phyloP scores from a whole-genome alignment of 169 alveolate genomes.

The Plasmodium fragile region DNA sequence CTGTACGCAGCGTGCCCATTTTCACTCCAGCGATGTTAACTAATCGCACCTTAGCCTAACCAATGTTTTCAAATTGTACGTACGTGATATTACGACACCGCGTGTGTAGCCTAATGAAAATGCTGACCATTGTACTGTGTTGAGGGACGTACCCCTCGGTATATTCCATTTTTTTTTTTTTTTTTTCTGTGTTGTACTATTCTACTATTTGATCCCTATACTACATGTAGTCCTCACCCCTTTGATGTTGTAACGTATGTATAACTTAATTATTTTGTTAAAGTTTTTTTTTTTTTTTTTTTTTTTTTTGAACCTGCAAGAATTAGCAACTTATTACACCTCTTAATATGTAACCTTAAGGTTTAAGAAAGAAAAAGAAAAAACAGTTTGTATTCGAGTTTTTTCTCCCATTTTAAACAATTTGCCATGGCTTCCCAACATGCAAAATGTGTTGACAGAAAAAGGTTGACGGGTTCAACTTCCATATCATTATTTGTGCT shows the following conservation, averaged over 20 bases:
- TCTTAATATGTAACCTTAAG: not conserved
- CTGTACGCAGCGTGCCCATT: not conserved
- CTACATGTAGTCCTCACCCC: not conserved
- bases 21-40: not conserved
- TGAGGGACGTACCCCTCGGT: not conserved
- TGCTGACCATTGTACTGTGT: not conserved
- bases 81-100: not conserved
- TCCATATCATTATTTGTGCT: not conserved
- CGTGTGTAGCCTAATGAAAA: not conserved
- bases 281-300: constrained; percentile 1
- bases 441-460: not conserved
- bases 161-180: not conserved
- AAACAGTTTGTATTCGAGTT: not conserved
- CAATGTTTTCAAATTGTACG: not conserved
- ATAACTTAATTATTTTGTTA: not conserved
- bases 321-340: not conserved
- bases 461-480: not conserved
- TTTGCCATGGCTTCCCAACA: not conserved
- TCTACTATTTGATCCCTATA: not conserved
- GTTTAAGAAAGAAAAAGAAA: not conserved
- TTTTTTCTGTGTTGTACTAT: not conserved
- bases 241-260: not conserved
- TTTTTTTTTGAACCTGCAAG: not conserved
- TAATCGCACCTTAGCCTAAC: not conserved
- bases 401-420: not conserved